Base-by-base conservation (phyloP, 2,329 filamentous ascomycete species). In the Sclerotinia minor region DNA sequence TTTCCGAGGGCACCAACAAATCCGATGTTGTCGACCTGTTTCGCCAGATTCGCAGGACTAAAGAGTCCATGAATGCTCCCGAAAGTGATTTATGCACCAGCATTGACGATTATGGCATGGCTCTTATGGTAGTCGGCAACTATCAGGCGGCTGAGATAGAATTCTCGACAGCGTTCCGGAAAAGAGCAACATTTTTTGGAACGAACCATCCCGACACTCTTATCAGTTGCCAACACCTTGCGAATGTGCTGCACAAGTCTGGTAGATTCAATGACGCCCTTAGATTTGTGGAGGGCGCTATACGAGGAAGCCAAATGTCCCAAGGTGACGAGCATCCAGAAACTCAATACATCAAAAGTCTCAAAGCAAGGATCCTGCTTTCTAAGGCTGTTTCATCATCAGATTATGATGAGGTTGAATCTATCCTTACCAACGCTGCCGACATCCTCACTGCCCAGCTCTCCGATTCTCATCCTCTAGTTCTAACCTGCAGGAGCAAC, bases 401-500 rank as follows among this genome's bases (percentile, higher is more conserved):
- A 3, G 72, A 75, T 11, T 73, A 69, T 24, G 69, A 73, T 41
- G 71, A 75, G 44, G 71, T 70, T 5, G 72, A 75, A 59, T 47
- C 67, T 11, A 54, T 74, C 21, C 69, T 74, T 52, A 53, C 68
- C 2, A 63, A 69, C 7, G 68, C 68, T 35, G 67, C 73, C 13
- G 71, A 73, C 15, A 65, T 59, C 1, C 68, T 75, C 19, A 70
- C 67, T 32, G 24, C 61, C 5, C 67, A 61, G 3, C 54, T 75
- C 9, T 71, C 71, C 8, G 70, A 69, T 53, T 61, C 68, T 9
- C 73, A 75, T 57, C 73, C 73, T 15, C 53, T 70, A 19, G 71
- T 75, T 19, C 50, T 73, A 19, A 61, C 67, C 5, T 73, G 71
- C 52, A 69, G 68, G 38, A 73, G 72, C 54, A 71, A 72, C 58